These are phyloP conservation scores for Hyphodiscus sp. DNA, from an alignment of 2,329 filamentous ascomycete genomes.

Conservation along the genomic window DNA sequence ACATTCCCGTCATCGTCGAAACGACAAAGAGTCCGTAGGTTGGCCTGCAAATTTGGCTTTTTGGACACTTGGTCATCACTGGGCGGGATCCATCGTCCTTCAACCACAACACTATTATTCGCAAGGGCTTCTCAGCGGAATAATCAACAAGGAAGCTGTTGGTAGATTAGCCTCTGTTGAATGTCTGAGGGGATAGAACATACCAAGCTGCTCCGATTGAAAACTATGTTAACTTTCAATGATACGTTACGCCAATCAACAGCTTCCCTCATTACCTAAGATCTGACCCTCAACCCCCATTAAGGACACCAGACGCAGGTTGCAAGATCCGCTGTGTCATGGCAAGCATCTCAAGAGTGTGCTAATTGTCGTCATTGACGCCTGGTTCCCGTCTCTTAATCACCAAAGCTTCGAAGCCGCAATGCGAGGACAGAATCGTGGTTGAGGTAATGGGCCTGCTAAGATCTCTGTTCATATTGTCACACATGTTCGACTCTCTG, in stretches of 20 bases:
- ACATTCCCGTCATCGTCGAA: constrained; percentile 13
- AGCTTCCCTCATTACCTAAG: constrained; percentile 8
- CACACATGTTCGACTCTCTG: constrained; percentile 27
- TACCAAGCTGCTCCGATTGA: constrained; percentile 32
- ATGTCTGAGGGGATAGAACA: constrained; percentile 5
- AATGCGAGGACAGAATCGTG: background rate
- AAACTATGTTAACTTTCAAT: constrained; percentile 31
- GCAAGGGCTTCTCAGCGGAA: constrained; percentile 4
- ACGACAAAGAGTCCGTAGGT: constrained; percentile 22
- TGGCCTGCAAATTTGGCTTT: constrained; percentile 35
- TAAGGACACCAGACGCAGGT: constrained; percentile 9
- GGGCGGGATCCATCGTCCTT: constrained; percentile 21
- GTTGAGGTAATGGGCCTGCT: constrained; percentile 20
- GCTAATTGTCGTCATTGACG: constrained; percentile 28
- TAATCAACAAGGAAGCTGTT: constrained; percentile 10
- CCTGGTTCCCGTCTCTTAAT: background rate
- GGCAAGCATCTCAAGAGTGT: constrained; percentile 25
- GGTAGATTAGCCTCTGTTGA: constrained; percentile 5
- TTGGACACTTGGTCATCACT: constrained; percentile 33
- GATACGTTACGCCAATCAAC: constrained; percentile 12
- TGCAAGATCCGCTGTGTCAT: constrained; percentile 7
- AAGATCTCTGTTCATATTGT: constrained; percentile 33
- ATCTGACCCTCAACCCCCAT: constrained; percentile 15
- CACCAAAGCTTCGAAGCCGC: background rate
- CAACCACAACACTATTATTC: constrained; percentile 6